These are phyloP conservation scores for Lactarius hatsudake DNA, from an alignment of 768 basidiomycete species.

Conservation along the genomic window DNA sequence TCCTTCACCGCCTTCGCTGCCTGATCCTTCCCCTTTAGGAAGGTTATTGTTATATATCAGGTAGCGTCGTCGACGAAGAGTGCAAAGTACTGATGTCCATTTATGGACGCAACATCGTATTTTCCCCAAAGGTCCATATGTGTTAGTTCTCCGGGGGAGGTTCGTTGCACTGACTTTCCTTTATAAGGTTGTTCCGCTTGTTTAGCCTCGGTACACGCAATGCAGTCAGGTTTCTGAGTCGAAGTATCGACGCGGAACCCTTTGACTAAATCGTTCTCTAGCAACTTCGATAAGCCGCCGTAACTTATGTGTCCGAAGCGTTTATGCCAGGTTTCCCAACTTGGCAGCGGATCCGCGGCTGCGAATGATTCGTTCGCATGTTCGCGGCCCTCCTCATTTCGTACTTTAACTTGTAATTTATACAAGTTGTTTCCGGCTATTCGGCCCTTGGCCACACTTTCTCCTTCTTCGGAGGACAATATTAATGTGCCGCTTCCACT, in stretches of 20 bases:
- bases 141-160: background rate
- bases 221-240: background rate
- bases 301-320: background rate
- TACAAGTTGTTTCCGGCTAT: too few species aligned
- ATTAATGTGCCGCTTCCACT: too few species aligned
- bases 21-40: too few species aligned
- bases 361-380: too few species aligned
- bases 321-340: background rate
- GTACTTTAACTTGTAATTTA: too few species aligned
- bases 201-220: background rate
- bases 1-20: too few species aligned
- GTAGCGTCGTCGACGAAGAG: background rate
- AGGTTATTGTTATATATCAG: background rate
- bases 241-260: background rate
- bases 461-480: too few species aligned
- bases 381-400: too few species aligned
- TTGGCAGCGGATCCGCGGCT: too few species aligned
- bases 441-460: too few species aligned
- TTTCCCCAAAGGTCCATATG: background rate
- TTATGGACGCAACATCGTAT: background rate
- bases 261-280: accelerated
- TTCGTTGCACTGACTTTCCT: accelerated
- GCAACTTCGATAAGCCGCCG: background rate
- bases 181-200: background rate
- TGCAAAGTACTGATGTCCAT: background rate